phyloP scores from a whole-genome alignment of 129 eudicot genomes.

The Helianthus annuus region HanXRQr2.0-SUNRISE NC_035434.2:128166489-128166988 shows the following conservation, averaged over 20 bases:
- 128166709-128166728: background rate
- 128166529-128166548: slow-evolving; percentile 12
- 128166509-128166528: slow-evolving; percentile 18
- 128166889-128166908: background rate
- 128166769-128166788: slow-evolving; percentile 16
- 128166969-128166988: too few relatives aligned
- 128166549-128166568: slow-evolving; percentile 25
- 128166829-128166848: background rate
- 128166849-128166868: too few relatives aligned
- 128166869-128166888: too few relatives aligned
- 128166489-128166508: background rate
- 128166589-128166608: slow-evolving; percentile 14
- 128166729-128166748: background rate
- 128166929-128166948: too few relatives aligned
- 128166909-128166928: background rate
- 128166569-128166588: slow-evolving; percentile 24
- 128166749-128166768: slow-evolving; percentile 12
- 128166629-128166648: slow-evolving; percentile 13
- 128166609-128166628: background rate
- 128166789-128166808: slow-evolving; percentile 5
- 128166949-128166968: too few relatives aligned
- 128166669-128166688: background rate
- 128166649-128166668: background rate
- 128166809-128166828: slow-evolving; percentile 2
- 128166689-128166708: background rate